These are phyloP conservation scores for Fennellomyces sp. DNA, from an alignment of 371 early-diverging fungal genomes.

Conservation along the genomic window DNA sequence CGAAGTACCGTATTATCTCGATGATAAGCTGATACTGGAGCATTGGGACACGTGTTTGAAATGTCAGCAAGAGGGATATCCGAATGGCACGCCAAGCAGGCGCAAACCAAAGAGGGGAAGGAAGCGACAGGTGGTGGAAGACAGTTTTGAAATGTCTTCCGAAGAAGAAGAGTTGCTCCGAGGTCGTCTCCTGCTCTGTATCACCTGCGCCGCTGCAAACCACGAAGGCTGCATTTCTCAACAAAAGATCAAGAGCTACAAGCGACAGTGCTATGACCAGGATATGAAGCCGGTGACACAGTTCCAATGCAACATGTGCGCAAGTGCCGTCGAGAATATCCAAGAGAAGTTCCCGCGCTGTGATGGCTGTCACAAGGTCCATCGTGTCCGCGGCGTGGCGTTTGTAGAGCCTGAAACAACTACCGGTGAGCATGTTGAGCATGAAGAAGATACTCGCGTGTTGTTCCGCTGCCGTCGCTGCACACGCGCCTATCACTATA, in stretches of 20 bases:
- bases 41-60: slow-evolving; percentile 17
- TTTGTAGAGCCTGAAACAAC: background rate
- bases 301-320: slow-evolving; percentile 18
- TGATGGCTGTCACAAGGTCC: slow-evolving; percentile 10
- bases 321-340: background rate
- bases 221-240: slow-evolving; percentile 41
- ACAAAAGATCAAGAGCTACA: background rate
- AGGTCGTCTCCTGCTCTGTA: slow-evolving; percentile 44
- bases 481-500: slow-evolving; percentile 37
- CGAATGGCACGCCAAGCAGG: background rate
- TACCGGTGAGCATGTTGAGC: background rate
- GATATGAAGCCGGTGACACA: background rate
- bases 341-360: slow-evolving; percentile 5
- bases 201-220: slow-evolving; percentile 39
- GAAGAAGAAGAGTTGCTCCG: slow-evolving; percentile 32
- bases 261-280: background rate
- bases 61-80: background rate
- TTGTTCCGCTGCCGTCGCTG: slow-evolving; percentile 45
- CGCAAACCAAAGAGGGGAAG: background rate
- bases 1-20: background rate
- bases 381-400: background rate
- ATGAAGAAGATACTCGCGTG: background rate
- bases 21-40: background rate
- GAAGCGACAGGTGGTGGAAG: background rate
- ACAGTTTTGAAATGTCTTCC: slow-evolving; percentile 6